Evolutionary conservation across 129 eudicot genomes (phyloP), one percentile per base, ranked within the genome.

Genomic region (Ambrosia trifida): DNA sequence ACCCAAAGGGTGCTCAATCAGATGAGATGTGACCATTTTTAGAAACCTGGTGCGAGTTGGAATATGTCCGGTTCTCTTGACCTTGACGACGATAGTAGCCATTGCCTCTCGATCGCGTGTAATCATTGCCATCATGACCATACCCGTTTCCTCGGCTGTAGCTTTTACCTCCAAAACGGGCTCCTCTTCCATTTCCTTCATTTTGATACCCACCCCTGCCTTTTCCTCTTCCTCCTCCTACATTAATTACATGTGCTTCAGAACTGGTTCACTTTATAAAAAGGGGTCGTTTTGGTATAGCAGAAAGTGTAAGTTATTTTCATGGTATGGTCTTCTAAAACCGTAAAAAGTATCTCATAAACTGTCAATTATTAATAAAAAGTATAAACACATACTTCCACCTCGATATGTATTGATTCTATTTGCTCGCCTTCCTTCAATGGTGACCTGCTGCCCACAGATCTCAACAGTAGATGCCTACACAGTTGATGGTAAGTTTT

Each of bases 381-480:
- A 69, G 77, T 72, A n/a, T 2, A 56, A 58, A 61, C 60, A 77
- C 96, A 24, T 90, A 90, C 94, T 83, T 90, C 98, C 96, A 72
- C 96, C 97, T 44, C 96, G 98, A 56, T 64, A 74, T 13, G 72
- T 76, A 49, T 60, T 78, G 79, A 67, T 76, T 82, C 97, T 76
- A 79, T 85, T 90, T 18, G 96, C 87, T 78, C 95, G 87, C 53
- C 98, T 80, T 73, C 89, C 98, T 82, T 94, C 98, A 36, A 94
- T 83, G 76, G 65, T 84, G 56, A 88, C 87, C 70, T 85, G 88
- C 59, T 86, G 88, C 73, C 87, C 92, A 74, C 81, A 82, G 58
- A 94, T 78, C 82, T 87, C 84, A 57, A 88, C 95, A 28, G 84
- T 80, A 32, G 87, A 85, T 43, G 97, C 96, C 98, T 94, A 65